Base-by-base conservation (phyloP, 2,329 filamentous ascomycete genomes). In the Macrophomina phaseolina region DNA sequence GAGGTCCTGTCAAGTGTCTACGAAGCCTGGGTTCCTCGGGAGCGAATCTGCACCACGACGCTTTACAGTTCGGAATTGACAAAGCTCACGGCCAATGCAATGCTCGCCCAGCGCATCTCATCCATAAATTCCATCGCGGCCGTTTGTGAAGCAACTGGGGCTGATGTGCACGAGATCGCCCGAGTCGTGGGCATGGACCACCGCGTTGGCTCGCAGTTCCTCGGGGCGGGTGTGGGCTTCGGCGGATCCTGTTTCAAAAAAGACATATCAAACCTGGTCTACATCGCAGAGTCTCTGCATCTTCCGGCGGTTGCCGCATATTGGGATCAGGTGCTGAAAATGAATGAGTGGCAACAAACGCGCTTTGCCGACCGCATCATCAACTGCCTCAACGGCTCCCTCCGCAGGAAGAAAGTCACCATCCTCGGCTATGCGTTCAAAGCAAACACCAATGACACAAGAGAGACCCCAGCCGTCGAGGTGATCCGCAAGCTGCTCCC, bases 241-340 rank as follows among this genome's bases (percentile, higher is more conserved):
- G 91, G 91, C 65, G 91, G 91, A 23, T 91, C 88, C 68, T 94
- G 91, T 78, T 93, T 94, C 83, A 88, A 90, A 77, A 94, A 94
- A 79, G 91, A 94, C 74, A 87, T 93, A 49, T 82, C 91, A 58
- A 91, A 86, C 76, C 81, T 94, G 45, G 86, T 89, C 18, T 93
- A 94, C 78, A 83, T 94, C 36, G 89, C 91, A 16, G 89, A 92
- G 72, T 87, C 85, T 2, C 82, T 93, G 65, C 86, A 89, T 62
- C 81, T 93, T 11, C 84, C 85, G 4, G 89, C 93, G 72, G 90
- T 94, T 0, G 90, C 88, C 40, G 85, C 88, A 69, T 94, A 93
- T 80, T 94, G 91, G 91, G 83, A 84, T 68, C 85, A 88, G 66
- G 90, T 94, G 3, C 85, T 93, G 68, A 85, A 85, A 72, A 91